Percentiles rank a stretch among this genome's conserved stretches.
Conservation (phyloP, 805 yeast species). For the Metschnikowia bowlesiae region DNA sequence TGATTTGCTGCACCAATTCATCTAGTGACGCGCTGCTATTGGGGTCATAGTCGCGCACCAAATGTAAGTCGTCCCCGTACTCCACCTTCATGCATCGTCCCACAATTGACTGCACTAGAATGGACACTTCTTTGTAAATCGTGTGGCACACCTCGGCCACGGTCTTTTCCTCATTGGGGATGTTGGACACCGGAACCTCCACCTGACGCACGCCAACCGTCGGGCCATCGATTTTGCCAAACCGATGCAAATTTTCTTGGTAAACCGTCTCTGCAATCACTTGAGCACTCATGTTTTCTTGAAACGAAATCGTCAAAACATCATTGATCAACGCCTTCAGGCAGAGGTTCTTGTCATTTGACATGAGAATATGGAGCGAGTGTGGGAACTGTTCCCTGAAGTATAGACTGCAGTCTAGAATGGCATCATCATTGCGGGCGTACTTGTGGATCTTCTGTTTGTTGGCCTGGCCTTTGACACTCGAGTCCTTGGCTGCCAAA, state of each 20-base stretch:
- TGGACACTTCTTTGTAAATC: slow-evolving; percentile 40
- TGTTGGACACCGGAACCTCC: slow-evolving; percentile 6
- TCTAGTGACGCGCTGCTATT: slow-evolving; percentile 28
- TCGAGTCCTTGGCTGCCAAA: slow-evolving; percentile 48
- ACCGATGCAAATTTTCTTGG: slow-evolving; percentile 29
- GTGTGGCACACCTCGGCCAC: slow-evolving; percentile 13
- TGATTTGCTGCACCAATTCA: slow-evolving; percentile 41
- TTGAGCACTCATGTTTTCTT: slow-evolving; percentile 41
- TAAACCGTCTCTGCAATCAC: slow-evolving; percentile 39
- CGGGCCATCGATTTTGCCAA: slow-evolving; percentile 17
- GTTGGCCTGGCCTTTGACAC: slow-evolving; percentile 61
- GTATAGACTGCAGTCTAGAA: slow-evolving; percentile 77
- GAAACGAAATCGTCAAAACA: slow-evolving; percentile 56
- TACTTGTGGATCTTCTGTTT: slow-evolving; percentile 47
- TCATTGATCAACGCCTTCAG: slow-evolving; percentile 67
- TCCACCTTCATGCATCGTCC: slow-evolving; percentile 48
- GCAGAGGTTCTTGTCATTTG: slow-evolving; percentile 84
- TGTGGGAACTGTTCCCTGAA: slow-evolving; percentile 39
- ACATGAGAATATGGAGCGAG: slow-evolving; percentile 53
- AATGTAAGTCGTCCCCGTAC: slow-evolving; percentile 54
- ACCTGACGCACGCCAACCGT: slow-evolving; percentile 4
- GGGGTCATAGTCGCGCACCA: slow-evolving; percentile 45
- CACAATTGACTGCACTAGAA: slow-evolving; percentile 42
- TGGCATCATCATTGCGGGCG: slow-evolving; percentile 68
- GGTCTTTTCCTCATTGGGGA: background rate